Percentiles rank a stretch among this genome's conserved stretches.
phyloP scores from a whole-genome alignment of 2,329 filamentous ascomycete genomes.

The Fusarium coffeatum region DNA sequence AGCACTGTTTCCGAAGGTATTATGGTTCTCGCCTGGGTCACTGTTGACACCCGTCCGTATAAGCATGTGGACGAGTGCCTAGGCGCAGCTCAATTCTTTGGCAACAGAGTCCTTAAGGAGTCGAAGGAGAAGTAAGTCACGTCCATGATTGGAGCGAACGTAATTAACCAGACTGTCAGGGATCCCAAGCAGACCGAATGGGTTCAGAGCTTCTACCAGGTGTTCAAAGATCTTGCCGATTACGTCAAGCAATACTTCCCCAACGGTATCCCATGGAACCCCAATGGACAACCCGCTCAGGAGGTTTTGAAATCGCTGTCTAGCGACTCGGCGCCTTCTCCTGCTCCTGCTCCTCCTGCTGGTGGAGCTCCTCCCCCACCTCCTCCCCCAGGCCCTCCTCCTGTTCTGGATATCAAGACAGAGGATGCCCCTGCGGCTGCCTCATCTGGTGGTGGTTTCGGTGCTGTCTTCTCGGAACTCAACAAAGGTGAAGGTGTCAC shows the following conservation, averaged over 20 bases:
- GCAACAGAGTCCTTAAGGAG: slow-evolving; percentile 92
- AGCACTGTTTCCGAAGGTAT: slow-evolving; percentile 91
- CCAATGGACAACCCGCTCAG: slow-evolving; percentile 76
- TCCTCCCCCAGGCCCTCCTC: slow-evolving; percentile 74
- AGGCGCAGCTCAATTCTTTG: slow-evolving; percentile 89
- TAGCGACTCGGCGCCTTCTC: slow-evolving; percentile 50
- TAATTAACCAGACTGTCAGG: slow-evolving; percentile 57
- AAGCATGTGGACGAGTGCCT: slow-evolving; percentile 88
- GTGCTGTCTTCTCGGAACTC: slow-evolving; percentile 89
- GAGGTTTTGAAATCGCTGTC: slow-evolving; percentile 71
- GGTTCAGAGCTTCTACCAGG: slow-evolving; percentile 90
- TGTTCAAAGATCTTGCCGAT: slow-evolving; percentile 84
- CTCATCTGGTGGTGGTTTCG: slow-evolving; percentile 79
- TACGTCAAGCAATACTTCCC: slow-evolving; percentile 88
- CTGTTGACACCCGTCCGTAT: slow-evolving; percentile 81
- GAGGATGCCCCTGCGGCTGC: slow-evolving; percentile 48
- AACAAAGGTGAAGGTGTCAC: slow-evolving; percentile 93
- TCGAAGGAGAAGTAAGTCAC: slow-evolving; percentile 74
- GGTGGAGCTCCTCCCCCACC: slow-evolving; percentile 61
- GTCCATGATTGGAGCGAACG: not conserved
- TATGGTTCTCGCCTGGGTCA: slow-evolving; percentile 90
- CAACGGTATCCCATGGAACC: slow-evolving; percentile 87
- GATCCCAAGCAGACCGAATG: slow-evolving; percentile 86
- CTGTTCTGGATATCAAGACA: slow-evolving; percentile 70
- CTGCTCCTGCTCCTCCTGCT: slow-evolving; percentile 64